Evolutionary conservation across 306 rosid genomes (phyloP).

Genomic region (Prunus davidiana): DNA sequence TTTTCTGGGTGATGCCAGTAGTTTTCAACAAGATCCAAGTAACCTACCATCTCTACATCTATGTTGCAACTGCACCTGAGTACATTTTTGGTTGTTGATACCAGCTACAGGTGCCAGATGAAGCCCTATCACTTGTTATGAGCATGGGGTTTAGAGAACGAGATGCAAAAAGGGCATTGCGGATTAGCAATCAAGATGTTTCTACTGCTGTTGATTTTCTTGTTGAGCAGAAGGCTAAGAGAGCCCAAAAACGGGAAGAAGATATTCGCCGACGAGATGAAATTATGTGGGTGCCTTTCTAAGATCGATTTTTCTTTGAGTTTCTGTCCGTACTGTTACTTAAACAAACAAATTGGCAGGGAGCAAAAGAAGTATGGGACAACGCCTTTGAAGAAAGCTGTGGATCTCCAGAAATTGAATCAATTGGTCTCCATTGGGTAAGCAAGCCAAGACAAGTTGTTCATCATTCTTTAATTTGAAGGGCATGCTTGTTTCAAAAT

Average conservation of each 20-base stretch:
- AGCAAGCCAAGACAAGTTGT: slow-evolving; percentile 6
- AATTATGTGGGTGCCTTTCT: slow-evolving; percentile 47
- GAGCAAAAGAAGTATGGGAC: slow-evolving; percentile 76
- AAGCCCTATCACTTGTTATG: slow-evolving; percentile 78
- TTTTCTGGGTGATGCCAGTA: neutral
- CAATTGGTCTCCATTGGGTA: slow-evolving; percentile 79
- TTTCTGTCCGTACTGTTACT: slow-evolving; percentile 20
- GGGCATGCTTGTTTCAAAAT: neutral
- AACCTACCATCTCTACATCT: neutral
- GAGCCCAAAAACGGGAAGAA: slow-evolving; percentile 52
- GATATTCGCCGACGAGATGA: slow-evolving; percentile 49
- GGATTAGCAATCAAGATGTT: slow-evolving; percentile 90
- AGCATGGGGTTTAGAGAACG: slow-evolving; percentile 77
- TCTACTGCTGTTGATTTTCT: slow-evolving; percentile 82
- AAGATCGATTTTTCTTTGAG: neutral
- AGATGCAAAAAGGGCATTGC: slow-evolving; percentile 72
- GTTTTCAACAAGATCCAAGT: neutral
- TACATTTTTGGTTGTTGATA: slow-evolving; percentile 20
- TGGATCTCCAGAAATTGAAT: slow-evolving; percentile 64
- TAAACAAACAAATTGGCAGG: slow-evolving; percentile 40
- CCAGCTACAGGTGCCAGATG: slow-evolving; percentile 87
- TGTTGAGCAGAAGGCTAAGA: slow-evolving; percentile 59
- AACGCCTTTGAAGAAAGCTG: slow-evolving; percentile 76
- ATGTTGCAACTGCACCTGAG: neutral
- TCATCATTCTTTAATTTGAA: neutral